These are phyloP conservation scores for Salix arbutifolia DNA, from an alignment of 345 rosid genomes.

Conservation along the genomic window DNA sequence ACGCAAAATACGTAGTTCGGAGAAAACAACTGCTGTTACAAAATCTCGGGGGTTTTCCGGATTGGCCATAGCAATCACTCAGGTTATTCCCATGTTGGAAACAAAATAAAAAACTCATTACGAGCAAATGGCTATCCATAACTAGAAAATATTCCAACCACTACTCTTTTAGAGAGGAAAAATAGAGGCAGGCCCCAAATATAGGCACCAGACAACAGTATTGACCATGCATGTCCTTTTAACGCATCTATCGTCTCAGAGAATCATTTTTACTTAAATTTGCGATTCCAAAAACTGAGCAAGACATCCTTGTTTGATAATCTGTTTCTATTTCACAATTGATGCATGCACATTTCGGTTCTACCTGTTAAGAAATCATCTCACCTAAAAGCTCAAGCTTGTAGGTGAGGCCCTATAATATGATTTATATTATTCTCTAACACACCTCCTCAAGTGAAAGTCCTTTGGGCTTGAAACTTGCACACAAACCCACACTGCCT, in stretches of 20 bases:
- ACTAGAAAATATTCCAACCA: slow-evolving; percentile 8
- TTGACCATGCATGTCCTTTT: not conserved
- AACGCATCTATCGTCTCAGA: not conserved
- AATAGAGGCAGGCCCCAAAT: slow-evolving; percentile 8
- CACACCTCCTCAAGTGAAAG: no score
- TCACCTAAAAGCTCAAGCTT: no score
- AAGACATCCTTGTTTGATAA: not conserved
- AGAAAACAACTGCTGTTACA: not conserved
- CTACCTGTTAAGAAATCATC: no score
- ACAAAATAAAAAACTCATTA: not conserved
- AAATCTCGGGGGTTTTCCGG: not conserved
- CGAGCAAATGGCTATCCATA: slow-evolving; percentile 11
- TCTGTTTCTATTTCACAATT: not conserved
- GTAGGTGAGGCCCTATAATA: no score
- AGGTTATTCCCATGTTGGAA: not conserved
- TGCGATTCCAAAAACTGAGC: not conserved
- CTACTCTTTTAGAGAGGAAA: not conserved
- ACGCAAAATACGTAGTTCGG: not conserved
- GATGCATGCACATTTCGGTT: not conserved
- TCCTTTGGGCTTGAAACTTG: no score
- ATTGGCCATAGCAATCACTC: not conserved
- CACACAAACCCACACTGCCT: no score
- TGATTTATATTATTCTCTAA: no score
- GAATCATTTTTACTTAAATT: not conserved
- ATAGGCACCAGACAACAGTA: not conserved